Base-by-base conservation (phyloP, 2,329 filamentous ascomycete genomes). In the Colletotrichum theobromicola region DNA sequence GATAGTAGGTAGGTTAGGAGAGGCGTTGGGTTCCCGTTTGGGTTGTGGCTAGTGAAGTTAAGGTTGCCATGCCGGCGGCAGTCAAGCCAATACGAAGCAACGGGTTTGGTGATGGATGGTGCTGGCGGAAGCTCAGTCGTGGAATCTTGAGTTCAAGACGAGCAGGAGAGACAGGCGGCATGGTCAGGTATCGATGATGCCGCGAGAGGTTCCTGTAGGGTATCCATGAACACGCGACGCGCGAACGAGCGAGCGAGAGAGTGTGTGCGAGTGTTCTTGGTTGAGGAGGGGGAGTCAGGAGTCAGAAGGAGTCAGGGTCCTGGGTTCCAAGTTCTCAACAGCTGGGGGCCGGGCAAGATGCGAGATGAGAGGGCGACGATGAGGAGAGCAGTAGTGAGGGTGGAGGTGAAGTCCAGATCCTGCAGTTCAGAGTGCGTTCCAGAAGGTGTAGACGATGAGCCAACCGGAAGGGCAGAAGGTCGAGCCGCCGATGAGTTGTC, bases 401-500 rank as follows among this genome's bases (percentile, higher is more conserved):
- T 66, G 53, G 67, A 50, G 42, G 42, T 50, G 46, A 53, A 60
- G 50, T 74, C 72, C 63, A 67, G 68, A 72, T 67, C 8, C 62
- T 72, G 63, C 68, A 46, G 53, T 57, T 30, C 35, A 37, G 50
- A 57, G 55, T 61, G 61, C 55, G 18, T 68, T 68, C 26, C 24
- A 67, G 65, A 67, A 67, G 53, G 65, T 67, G 32, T 62, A 74
- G 28, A 57, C 68, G 53, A 67, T 26, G 32, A 62, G 72, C 72
- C 72, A 75, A 75, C 68, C 68, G 68, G 72, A 75, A 72, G n/a
- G 35, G 63, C 30, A 50, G 63, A 63, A 28, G n/a, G 42, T 30
- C 46, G 57, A 72, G 72, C 72, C 69, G 72, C 62, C 72, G 68
- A 67, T 75, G 72, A 72, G 72, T 72, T 75, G 72, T 64, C 72